Evolutionary conservation across 2,329 filamentous ascomycete genomes (phyloP).

Genomic region (Fusarium sororula): DNA sequence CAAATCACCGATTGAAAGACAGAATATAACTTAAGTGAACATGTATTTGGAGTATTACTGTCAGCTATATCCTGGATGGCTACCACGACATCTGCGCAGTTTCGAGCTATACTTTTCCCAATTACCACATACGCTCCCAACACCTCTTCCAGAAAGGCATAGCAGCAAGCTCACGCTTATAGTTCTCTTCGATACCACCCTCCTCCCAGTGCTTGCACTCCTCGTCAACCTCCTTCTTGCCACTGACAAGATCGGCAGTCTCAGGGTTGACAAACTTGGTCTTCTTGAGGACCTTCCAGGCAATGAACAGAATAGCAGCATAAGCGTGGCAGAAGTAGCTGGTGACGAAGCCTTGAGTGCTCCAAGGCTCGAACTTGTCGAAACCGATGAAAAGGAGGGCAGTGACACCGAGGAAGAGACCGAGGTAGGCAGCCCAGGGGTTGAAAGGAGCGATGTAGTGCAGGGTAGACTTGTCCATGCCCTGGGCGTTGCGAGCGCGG

Average conservation of each 20-base stretch:
- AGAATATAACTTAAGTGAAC: neutral
- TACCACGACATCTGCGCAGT: neutral
- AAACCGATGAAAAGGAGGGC: slow-evolving; percentile 67
- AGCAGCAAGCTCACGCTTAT: slow-evolving; percentile 47
- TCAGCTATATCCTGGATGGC: neutral
- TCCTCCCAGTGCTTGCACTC: slow-evolving; percentile 56
- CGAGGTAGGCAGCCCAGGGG: slow-evolving; percentile 62
- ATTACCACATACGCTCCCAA: slow-evolving; percentile 54
- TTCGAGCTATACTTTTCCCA: neutral
- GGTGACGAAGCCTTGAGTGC: slow-evolving; percentile 59
- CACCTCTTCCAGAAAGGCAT: slow-evolving; percentile 49
- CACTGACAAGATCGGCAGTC: slow-evolving; percentile 51
- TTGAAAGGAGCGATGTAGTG: slow-evolving; percentile 61
- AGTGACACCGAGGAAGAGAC: slow-evolving; percentile 55
- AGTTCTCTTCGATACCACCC: slow-evolving; percentile 57
- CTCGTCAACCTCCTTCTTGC: slow-evolving; percentile 72
- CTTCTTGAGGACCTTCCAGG: slow-evolving; percentile 48
- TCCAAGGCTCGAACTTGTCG: slow-evolving; percentile 62
- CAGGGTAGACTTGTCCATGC: slow-evolving; percentile 55
- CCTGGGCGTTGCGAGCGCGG: slow-evolving; percentile 60
- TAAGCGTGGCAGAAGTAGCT: slow-evolving; percentile 64
- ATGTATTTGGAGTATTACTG: slow-evolving; percentile 1
- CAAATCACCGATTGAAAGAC: neutral
- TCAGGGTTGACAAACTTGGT: slow-evolving; percentile 55
- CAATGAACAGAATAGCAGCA: slow-evolving; percentile 64